Evolutionary conservation across 2,329 filamentous ascomycete genomes (phyloP), one percentile per base, ranked within the genome.

Genomic region (Curvularia lunata): DNA sequence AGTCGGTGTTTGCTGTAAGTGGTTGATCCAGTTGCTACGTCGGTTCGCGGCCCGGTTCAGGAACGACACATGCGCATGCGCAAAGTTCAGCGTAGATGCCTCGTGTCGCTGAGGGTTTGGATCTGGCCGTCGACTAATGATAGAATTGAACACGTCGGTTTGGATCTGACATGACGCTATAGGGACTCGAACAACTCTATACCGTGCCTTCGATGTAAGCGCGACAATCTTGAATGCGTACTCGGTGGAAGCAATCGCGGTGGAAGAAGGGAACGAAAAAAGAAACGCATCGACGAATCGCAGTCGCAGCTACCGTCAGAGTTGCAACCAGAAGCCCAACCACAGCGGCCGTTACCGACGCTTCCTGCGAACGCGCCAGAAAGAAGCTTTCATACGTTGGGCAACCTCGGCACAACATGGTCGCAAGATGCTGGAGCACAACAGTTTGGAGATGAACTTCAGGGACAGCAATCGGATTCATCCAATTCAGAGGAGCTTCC

Each of bases 211-310:
- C 78, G 85, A 53, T 87, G 85, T 73, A 81, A 83, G 60, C 81
- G 82, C 64, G 84, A 86, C 61, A 78, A 80, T 55, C 82, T 84
- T 51, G 84, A 86, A 59, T 87, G 85, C 69, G 80, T 87, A 10
- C 79, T 87, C 19, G 85, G 84, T 7, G 82, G 82, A 43, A 85
- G 83, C 47, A 86, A 86, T 67, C 82, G 85, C 53, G 85, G 85
- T 45, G 85, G 85, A 13, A 80, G 84, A 54, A 80, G 85, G 46
- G 81, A 86, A 56, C 81, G 84, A 52, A 85, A 84, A 67, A 84
- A 83, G 57, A 70, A 70, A 38, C 67, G 62, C 48, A 18, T 65
- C 25, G 64, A 68, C 27, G 65, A 63, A 49, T 37, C 48, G 8
- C 47, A 58, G 18, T 23, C 27, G 37, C 51, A 59, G 23, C 19